Conservation (phyloP, 2,329 filamentous ascomycete species). For the Apiospora phragmitis region DNA sequence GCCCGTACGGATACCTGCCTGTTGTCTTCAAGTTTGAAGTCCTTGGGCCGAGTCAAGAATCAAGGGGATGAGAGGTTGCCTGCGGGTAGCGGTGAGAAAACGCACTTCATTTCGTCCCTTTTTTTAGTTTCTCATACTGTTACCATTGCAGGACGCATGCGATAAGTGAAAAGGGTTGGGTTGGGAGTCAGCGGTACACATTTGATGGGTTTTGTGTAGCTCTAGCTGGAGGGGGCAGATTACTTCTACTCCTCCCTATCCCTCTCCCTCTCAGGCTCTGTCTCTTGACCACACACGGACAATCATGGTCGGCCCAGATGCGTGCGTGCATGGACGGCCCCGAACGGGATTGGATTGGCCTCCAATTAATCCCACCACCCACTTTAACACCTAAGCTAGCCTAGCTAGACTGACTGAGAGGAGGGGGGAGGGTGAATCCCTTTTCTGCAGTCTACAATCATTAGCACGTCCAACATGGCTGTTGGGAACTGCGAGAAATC, state of each 20-base stretch:
- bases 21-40: slow-evolving; percentile 3
- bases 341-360: slow-evolving; percentile 5
- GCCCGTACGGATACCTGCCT: background rate
- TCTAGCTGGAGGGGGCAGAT: slow-evolving; percentile 6
- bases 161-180: background rate
- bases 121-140: slow-evolving; percentile 1
- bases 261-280: background rate
- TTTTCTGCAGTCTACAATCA: background rate
- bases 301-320: background rate
- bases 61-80: slow-evolving; percentile 5
- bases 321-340: slow-evolving; percentile 3
- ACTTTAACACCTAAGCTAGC: background rate
- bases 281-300: background rate
- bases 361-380: slow-evolving; percentile 6
- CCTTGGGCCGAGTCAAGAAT: slow-evolving; percentile 3
- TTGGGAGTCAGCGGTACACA: background rate
- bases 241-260: slow-evolving; percentile 4
- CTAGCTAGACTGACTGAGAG: background rate
- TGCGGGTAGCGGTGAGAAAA: slow-evolving; percentile 2
- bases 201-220: slow-evolving; percentile 7
- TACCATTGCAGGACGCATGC: background rate
- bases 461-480: background rate
- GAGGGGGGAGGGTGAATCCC: background rate
- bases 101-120: background rate
- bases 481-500: background rate